phyloP scores from a whole-genome alignment of 1,284 basidiomycete species.

The Xanthoconium separans region DNA sequence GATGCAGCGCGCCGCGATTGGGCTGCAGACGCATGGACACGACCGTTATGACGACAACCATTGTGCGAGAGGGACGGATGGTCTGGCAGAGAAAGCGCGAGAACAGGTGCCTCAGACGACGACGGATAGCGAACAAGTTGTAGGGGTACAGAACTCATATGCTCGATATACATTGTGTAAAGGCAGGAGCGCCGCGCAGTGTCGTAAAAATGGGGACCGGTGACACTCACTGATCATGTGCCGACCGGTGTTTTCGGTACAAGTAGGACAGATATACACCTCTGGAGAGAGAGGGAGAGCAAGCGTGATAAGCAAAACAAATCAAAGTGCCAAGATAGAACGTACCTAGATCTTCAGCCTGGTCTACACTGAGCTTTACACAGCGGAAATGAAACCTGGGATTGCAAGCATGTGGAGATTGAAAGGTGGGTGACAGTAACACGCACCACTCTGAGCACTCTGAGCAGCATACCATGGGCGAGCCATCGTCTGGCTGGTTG shows the following conservation, averaged over 20 bases:
- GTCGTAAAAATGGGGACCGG: conserved; percentile 36
- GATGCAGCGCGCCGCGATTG: conserved; percentile 25
- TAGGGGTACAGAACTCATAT: conserved; percentile 36
- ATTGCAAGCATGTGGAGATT: conserved; percentile 2
- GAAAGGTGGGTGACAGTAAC: neutral
- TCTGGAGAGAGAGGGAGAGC: conserved; percentile 38
- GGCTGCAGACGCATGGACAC: conserved; percentile 29
- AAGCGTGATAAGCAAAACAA: conserved; percentile 14
- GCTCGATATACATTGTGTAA: conserved; percentile 39
- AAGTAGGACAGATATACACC: conserved; percentile 69
- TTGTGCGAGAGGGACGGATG: conserved; percentile 31
- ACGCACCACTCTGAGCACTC: conserved; percentile 74
- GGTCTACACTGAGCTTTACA: conserved; percentile 54
- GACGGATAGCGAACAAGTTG: conserved; percentile 36
- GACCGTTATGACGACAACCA: conserved; percentile 35
- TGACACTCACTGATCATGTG: conserved; percentile 77
- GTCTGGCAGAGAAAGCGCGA: conserved; percentile 35
- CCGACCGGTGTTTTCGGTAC: conserved; percentile 61
- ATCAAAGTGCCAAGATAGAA: conserved; percentile 20
- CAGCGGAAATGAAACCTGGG: conserved; percentile 77
- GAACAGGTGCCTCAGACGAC: conserved; percentile 32
- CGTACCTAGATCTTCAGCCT: conserved; percentile 77
- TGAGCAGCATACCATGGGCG: conserved; percentile 78
- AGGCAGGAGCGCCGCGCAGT: conserved; percentile 35
- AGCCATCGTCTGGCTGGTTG: conserved; percentile 65